Base-by-base conservation (phyloP, 805 yeast genomes). In the Yarrowia sp. region DNA sequence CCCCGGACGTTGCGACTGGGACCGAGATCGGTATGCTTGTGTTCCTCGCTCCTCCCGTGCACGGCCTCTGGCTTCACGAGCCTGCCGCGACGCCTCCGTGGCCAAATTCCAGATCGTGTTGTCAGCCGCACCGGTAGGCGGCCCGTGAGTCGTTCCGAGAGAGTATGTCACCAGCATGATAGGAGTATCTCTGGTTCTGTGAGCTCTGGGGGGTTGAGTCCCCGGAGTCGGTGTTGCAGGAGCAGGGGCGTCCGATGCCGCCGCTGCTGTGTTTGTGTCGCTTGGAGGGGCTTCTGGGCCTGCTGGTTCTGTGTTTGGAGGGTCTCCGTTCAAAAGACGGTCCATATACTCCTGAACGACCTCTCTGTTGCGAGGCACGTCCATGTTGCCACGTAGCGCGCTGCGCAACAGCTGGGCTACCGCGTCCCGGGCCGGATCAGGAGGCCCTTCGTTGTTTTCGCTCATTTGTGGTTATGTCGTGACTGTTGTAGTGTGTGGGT, bases 371-470 rank as follows among this genome's bases (percentile, higher is more conserved):
- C 17, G 61, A 4, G 33, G 61, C 13, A 41, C 47, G 42, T 39
- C 45, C 38, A 55, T 10, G 17, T 39, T 39, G n/a, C 45, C 22
- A 31, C 61, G 61, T 36, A 55, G 61, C 2, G 61, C 61, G 38
- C 47, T 41, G 13, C 47, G 61, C 15, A 55, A 14, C 13, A 55
- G 61, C 3, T 55, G 45, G 31, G 61, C 61, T 36, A 55, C 61
- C 38, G 61, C 47, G 33, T 55, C 47, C 38, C 47, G 61, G 47
- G 61, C 47, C 28, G 61, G 61, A 55, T 55, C 61, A 39, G 61
- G 47, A n/a, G 61, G 38, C 42, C 47, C 38, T 36, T 39, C 44
- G 36, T 55, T 41, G 28, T 55, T 28, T 33, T 55, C 61, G 47
- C 61, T 55, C 61, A 55, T 55, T 7, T 47, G 14, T n/a, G 22